phyloP scores from a whole-genome alignment of 352 stramenopile species.

The Hyaloperonospora brassicae region DNA sequence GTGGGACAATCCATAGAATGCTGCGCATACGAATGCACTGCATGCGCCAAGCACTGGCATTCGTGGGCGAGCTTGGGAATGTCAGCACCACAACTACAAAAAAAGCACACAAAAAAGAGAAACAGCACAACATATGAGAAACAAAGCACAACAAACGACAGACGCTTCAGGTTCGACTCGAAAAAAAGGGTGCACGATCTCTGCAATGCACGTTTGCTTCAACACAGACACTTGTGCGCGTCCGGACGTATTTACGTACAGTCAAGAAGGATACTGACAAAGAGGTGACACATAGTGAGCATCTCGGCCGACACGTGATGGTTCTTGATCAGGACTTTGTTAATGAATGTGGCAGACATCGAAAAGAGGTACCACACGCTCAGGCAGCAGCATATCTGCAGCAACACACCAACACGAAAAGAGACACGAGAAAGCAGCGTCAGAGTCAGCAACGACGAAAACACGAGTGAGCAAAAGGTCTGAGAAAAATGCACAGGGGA shows the following conservation, averaged over 20 bases:
- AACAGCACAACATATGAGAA: neutral
- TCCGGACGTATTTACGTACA: slow-evolving; percentile 32
- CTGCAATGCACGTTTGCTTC: too few species aligned
- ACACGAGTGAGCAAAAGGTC: too few species aligned
- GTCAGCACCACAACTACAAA: slow-evolving; percentile 61
- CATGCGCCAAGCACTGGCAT: slow-evolving; percentile 46
- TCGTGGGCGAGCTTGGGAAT: slow-evolving; percentile 41
- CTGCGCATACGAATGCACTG: slow-evolving; percentile 53
- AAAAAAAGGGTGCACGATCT: neutral
- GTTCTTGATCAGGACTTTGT: slow-evolving; percentile 84
- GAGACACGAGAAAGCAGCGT: neutral
- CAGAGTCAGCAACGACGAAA: neutral
- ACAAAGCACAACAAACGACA: neutral
- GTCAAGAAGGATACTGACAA: slow-evolving; percentile 69
- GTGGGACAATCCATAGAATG: slow-evolving; percentile 66
- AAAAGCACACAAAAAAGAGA: slow-evolving; percentile 4
- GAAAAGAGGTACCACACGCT: slow-evolving; percentile 80
- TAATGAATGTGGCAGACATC: slow-evolving; percentile 71
- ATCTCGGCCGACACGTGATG: slow-evolving; percentile 78
- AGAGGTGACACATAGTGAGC: slow-evolving; percentile 80
- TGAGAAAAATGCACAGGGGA: too few species aligned
- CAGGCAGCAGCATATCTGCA: slow-evolving; percentile 31
- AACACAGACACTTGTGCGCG: too few species aligned
- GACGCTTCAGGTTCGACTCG: too few species aligned
- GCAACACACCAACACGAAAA: too few species aligned